Conservation (phyloP, 108 stramenopile species). For the Nitzschia sp. region DNA sequence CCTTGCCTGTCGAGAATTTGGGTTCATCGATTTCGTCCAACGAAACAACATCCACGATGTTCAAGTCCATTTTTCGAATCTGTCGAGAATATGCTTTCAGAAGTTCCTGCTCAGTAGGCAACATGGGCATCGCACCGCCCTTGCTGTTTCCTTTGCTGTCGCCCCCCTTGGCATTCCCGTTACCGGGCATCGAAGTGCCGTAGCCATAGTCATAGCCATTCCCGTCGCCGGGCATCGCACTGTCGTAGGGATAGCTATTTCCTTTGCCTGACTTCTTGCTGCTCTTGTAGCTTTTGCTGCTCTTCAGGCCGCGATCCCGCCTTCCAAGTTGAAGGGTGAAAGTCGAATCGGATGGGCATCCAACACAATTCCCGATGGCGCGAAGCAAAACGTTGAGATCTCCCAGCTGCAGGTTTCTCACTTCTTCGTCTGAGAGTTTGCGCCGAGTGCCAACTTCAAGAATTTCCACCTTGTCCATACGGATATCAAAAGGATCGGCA, state of each 20-base stretch:
- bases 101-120: conserved; percentile 4
- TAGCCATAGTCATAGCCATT: not conserved
- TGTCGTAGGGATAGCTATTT: not conserved
- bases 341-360: not conserved
- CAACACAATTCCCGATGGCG: conserved; percentile 1
- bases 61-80: not conserved
- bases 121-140: no score
- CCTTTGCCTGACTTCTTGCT: not conserved
- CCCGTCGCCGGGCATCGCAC: no score
- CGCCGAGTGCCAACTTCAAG: not conserved
- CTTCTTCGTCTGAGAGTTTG: not conserved
- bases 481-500: not conserved
- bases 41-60: not conserved
- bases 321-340: not conserved
- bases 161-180: not conserved
- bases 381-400: not conserved
- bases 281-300: not conserved
- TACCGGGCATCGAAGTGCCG: not conserved
- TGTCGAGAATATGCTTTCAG: not conserved
- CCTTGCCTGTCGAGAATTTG: not conserved
- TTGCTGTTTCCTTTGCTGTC: no score
- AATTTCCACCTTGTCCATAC: not conserved
- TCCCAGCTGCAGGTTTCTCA: not conserved
- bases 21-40: conserved; percentile 7
- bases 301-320: not conserved